Base-by-base conservation (phyloP, 768 basidiomycete genomes). In the Gautieria morchelliformis region DNA sequence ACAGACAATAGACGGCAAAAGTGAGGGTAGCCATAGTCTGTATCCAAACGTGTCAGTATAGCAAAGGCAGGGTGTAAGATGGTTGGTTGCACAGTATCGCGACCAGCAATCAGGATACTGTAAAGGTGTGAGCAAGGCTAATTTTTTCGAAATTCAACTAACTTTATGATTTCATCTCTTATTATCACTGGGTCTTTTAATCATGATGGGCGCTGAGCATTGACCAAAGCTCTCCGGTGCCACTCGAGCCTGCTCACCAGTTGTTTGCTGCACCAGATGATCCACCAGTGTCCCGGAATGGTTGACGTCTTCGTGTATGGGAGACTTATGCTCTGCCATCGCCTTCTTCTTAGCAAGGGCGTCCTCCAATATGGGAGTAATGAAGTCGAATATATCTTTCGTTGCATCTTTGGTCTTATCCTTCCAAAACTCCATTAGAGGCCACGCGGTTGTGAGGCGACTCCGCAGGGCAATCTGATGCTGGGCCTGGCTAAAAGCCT, bases 1-100 rank as follows among this genome's bases (percentile, higher is more conserved):
- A 71, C 10, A 85, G 74, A 66, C 71, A 71, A 59, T 78, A 78
- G 11, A 72, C 59, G 4, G 67, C 65, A 50, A 67, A 74, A 1
- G 71, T 74, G 47, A 74, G 40, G 3, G 69, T 69, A 17, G 65
- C 59, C 5, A 71, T 65, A 20, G 71, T 75, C 60, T 68, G 42
- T 15, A 37, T 12, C 11, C 8, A 19, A 9, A 3, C 10, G 10
- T 33, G 3, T 49, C 19, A 49, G 27, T 30, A 15, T 30, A 12
- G 24, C 35, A 24, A 60, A 22, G 59, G 52, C 49, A 60, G 61
- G 2, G 54, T 53, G 14, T 58, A 60, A 46, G 58, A 7, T 52
- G 59, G 27, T 59, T 27, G 22, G n/a, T n/a, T 44, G 58, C 15
- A 60, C 64, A 37, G 61, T 62, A 47, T 65, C 65, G 19, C 65